Conservation (phyloP, 2,329 filamentous ascomycete genomes). For the Calycina marina region DNA sequence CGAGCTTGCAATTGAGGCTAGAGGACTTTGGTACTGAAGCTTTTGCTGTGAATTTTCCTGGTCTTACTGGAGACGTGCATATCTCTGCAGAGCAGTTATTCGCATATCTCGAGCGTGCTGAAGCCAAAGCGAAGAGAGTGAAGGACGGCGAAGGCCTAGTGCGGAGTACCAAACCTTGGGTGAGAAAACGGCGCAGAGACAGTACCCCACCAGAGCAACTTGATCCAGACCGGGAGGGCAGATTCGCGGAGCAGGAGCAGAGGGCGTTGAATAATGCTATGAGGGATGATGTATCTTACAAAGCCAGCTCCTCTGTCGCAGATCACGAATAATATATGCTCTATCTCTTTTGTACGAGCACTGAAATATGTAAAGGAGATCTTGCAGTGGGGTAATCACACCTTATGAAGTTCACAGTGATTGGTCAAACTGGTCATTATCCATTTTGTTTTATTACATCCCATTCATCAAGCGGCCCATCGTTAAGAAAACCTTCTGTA, state of each 20-base stretch:
- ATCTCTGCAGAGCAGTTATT: conserved; percentile 4
- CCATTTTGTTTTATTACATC: no score
- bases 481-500: no score
- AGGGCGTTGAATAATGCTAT: conserved; percentile 10
- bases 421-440: no score
- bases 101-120: conserved; percentile 5
- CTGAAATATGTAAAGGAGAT: no score
- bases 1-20: conserved; percentile 4
- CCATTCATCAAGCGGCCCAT: no score
- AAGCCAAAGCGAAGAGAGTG: conserved; percentile 6
- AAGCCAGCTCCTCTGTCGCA: conserved; percentile 6
- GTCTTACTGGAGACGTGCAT: conserved; percentile 4
- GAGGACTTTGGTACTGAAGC: conserved; percentile 6
- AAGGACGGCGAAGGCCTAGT: conserved; percentile 4
- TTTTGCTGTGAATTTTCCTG: conserved; percentile 4
- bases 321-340: background rate
- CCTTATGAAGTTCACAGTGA: no score
- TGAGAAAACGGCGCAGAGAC: conserved; percentile 9
- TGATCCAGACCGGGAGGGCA: conserved; percentile 10
- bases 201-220: conserved; percentile 13
- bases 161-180: conserved; percentile 8
- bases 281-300: conserved; percentile 10
- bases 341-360: no score
- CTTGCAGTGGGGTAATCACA: no score
- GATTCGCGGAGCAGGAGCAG: conserved; percentile 10